Evolutionary conservation across 768 basidiomycete genomes (phyloP), one percentile per base, ranked within the genome.

Genomic region (Leccinum pellstonianum): DNA sequence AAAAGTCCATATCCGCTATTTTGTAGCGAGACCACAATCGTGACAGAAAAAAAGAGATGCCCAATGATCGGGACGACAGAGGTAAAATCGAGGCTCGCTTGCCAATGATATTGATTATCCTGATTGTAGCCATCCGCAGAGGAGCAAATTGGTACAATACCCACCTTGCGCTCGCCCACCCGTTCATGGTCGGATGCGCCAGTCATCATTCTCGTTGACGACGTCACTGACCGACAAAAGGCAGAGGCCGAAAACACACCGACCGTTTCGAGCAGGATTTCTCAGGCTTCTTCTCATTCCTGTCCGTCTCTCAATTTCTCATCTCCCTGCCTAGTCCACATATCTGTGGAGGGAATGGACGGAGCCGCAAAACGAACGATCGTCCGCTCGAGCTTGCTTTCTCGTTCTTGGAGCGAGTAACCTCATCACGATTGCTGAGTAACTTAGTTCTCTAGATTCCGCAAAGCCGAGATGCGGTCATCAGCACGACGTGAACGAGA

Each of bases 21-120:
- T 27, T 19, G 5, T 62, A 93, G 92, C 47, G 88, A 92, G 71
- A 95, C 92, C 0, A 91, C 90, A 0, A 81, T 93, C 8, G 79
- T 90, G 38, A 79, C 90, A 15, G 85, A 89, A 62, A 86, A 89
- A 86, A 80, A 3, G 93, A 95, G 74, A 86, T 85, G 0, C 91
- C 94, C 0, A 98, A 98, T 65, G 97, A 98, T 70, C 81, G 91
- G 25, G 98, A 98, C 68, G 96, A 98, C 70, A 77, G 96, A 83
- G 90, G 94, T 92, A 59, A 17, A 43, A 12, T 69, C 4, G 31
- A 23, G 8, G 21, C 9, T 29, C 33, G 2, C 17, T 2, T 3
- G 5, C 6, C 5, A 5, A 3, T 3, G 5, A 9, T 41, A 7
- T 41, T n/a, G 0, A 14, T 35, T 6, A 0, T 4, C 3, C 17